phyloP scores from a whole-genome alignment of 2,329 filamentous ascomycete genomes.

The Ophiostoma tasmaniense region DNA sequence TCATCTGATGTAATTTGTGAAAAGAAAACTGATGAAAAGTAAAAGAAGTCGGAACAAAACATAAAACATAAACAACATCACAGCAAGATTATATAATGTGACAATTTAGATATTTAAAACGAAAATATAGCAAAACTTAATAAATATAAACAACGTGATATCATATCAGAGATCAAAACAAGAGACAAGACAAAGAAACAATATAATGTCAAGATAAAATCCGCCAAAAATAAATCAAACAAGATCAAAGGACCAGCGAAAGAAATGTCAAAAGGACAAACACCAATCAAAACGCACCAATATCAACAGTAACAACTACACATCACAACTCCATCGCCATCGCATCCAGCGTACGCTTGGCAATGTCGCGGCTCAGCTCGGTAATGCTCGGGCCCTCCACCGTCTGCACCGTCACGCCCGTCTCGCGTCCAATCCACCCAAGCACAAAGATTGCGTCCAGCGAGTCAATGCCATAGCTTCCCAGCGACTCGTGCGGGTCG shows the following conservation, averaged over 20 bases:
- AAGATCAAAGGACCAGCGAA: not conserved
- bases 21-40: no score
- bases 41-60: no score
- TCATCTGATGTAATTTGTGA: not conserved
- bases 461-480: slow-evolving; percentile 23
- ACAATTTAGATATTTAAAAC: not conserved
- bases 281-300: not conserved
- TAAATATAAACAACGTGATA: not conserved
- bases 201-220: not conserved
- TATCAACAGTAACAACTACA: not conserved
- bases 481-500: slow-evolving; percentile 16
- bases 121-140: no score
- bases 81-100: not conserved
- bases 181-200: not conserved
- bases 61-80: not conserved
- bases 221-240: not conserved
- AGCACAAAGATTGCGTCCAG: slow-evolving; percentile 22
- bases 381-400: slow-evolving; percentile 20
- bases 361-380: slow-evolving; percentile 18
- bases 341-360: not conserved
- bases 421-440: slow-evolving; percentile 21
- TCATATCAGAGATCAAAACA: not conserved
- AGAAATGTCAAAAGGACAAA: not conserved
- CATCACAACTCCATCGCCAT: not conserved
- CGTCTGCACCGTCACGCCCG: slow-evolving; percentile 20